phyloP scores from a whole-genome alignment of 179 eudicot species.

The Beta macrorhiza region DNA sequence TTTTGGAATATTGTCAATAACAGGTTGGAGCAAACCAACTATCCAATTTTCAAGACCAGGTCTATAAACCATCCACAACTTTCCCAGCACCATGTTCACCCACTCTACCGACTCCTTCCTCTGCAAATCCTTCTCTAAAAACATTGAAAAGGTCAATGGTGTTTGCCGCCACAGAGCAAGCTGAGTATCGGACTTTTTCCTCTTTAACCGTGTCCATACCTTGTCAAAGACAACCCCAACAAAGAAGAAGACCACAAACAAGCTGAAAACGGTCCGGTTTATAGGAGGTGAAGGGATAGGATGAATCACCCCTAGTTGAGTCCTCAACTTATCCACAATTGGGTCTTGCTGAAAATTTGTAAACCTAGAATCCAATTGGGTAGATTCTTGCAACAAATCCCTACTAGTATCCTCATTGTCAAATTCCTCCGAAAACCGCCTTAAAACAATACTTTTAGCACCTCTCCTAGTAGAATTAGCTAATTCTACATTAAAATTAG shows the following conservation, averaged over 20 bases:
- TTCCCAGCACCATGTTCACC: conserved; percentile 97
- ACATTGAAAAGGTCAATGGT: conserved; percentile 64
- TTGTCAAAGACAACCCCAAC: conserved; percentile 88
- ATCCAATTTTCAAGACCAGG: conserved; percentile 89
- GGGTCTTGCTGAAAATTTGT: conserved; percentile 72
- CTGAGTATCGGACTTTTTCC: conserved; percentile 38
- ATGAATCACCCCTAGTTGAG: conserved; percentile 84
- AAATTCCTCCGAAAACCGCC: conserved; percentile 42
- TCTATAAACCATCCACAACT: conserved; percentile 91
- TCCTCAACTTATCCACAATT: conserved; percentile 83
- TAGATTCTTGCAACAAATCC: conserved; percentile 39
- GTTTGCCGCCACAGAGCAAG: conserved; percentile 59
- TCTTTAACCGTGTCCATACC: conserved; percentile 70
- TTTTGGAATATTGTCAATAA: conserved; percentile 76
- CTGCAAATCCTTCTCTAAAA: conserved; percentile 87
- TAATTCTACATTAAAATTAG: conserved; percentile 34
- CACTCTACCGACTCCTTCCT: conserved; percentile 98
- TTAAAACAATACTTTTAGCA: conserved; percentile 36
- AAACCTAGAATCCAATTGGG: conserved; percentile 47
- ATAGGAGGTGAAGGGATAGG: conserved; percentile 86
- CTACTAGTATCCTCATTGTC: conserved; percentile 23
- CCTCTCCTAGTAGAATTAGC: conserved; percentile 44
- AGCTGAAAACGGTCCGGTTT: conserved; percentile 54
- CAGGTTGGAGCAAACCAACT: conserved; percentile 87
- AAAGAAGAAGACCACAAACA: conserved; percentile 83